Base-by-base conservation (phyloP, 805 yeast genomes). In the Huiozyma sinensis region DNA sequence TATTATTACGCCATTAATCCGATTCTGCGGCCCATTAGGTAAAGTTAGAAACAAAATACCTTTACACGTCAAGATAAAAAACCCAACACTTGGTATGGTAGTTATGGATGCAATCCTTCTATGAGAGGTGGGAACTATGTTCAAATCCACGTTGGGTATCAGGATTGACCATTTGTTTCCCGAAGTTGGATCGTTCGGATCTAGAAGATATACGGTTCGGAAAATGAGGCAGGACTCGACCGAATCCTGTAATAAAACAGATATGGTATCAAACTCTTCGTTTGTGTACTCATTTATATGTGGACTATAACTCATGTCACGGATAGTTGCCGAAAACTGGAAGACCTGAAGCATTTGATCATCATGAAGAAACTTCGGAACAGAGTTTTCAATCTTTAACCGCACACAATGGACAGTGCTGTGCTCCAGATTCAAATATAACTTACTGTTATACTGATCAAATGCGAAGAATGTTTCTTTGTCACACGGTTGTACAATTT, bases 71-170 rank as follows among this genome's bases (percentile, higher is more conserved):
- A 56, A 44, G 3, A 57, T 31, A 30, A 54, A 45, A 28, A 54
- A 44, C 4, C 63, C 63, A 9, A 55, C 41, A 40, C 53, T 51
- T 13, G 50, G 36, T 11, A 55, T 45, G 7, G 56, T 41, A 30
- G 44, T 46, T 28, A 54, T 40, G 8, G 8, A 2, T 13, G 13
- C 32, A 3, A 31, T 31, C 24, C 24, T 17, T 17, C 4, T 17
- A 17, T 17, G 24, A 17, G 24, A 17, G 24, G 24, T 17, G 24
- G 24, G 24, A 17, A 17, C 24, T 17, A 17, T 17, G 24, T 17
- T 17, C n/a, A 36, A n/a, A 8, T 33, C 34, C 6, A 42, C 6
- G 37, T 42, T 42, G 33, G 39, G 33, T 10, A 48, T 29, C 8
- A 45, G 30, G 2, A 37, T 11, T 9, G 31, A 39, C 48, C 51